Evolutionary conservation across 352 stramenopile species (phyloP), one percentile per base, ranked within the genome.

Genomic region (Globisporangium cylindrosporum): DNA sequence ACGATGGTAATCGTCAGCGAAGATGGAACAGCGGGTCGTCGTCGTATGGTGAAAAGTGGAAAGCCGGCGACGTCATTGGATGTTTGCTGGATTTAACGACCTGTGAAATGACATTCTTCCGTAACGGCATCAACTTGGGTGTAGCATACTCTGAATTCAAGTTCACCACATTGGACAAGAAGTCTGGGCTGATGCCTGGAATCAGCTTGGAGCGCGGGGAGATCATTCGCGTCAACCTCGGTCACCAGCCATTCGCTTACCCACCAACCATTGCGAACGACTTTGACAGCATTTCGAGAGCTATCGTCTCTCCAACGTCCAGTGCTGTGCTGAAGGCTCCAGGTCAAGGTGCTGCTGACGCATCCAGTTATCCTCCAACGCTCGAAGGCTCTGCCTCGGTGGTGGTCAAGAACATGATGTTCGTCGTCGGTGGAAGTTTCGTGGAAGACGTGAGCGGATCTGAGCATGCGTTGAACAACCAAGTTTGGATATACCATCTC

Each of bases 41-140:
- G 15, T 89, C 82, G 4, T 98, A 96, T 65, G 93, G 93, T 48
- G 88, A 91, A 29, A 95, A 94, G 59, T 98, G 93, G 93, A 93
- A 89, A 66, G 86, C 85, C 38, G 92, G 91, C 1, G 93, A 98
- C 73, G 82, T 98, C 25, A 95, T 98, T 51, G 93, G 93, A 22
- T 98, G 93, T 55, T 62, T 94, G 18, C 71, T 97, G 58, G 90
- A 98, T 61, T 71, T 98, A 29, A 83, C 89, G 25, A 66, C 79
- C 1, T 72, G 79, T 34, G 85, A 95, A 54, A 97, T 97, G 84
- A 86, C 75, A 5, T 97, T 96, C 71, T 97, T 90, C 59, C 79
- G 91, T 1, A 97, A 97, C 64, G 91, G 91, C 24, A 89, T 94
- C 24, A 88, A 90, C 53, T 71, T 96, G 24, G 89, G 89, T 9